Conservation (phyloP, 345 rosid species). For the Eucalyptus regnans region DNA sequence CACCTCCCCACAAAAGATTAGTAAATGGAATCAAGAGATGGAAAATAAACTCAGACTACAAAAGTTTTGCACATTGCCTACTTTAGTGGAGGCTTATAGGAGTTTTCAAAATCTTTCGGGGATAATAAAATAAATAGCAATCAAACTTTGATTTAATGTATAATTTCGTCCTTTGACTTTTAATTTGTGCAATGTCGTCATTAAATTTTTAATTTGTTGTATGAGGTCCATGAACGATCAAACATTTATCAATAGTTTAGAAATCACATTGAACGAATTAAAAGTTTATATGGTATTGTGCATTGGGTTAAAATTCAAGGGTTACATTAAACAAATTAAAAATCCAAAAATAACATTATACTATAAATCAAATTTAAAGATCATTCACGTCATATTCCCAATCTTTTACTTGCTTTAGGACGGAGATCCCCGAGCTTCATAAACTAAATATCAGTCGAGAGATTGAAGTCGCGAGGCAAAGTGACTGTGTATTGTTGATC, state of each 20-base stretch:
- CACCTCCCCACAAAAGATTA: not conserved
- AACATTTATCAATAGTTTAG: not conserved
- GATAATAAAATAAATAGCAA: not conserved
- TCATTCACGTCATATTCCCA: not conserved
- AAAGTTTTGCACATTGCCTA: not conserved
- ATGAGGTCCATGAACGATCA: accelerated
- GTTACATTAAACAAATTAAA: not conserved
- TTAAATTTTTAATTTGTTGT: not conserved
- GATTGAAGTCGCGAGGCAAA: not conserved
- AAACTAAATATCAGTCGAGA: not conserved
- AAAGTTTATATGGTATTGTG: not conserved
- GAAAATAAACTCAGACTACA: not conserved
- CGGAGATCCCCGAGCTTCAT: not conserved
- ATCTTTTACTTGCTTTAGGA: not conserved
- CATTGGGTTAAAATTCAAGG: accelerated
- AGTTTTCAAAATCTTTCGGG: not conserved
- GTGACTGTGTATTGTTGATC: not conserved
- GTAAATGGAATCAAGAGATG: not conserved
- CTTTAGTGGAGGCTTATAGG: not conserved
- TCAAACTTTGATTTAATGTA: accelerated
- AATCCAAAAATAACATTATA: accelerated
- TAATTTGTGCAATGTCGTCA: not conserved
- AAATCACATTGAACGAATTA: not conserved
- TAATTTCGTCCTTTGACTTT: not conserved
- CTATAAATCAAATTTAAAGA: not conserved